Conservation (phyloP, 2,329 filamentous ascomycete genomes). For the Diaporthe caulivora region DNA sequence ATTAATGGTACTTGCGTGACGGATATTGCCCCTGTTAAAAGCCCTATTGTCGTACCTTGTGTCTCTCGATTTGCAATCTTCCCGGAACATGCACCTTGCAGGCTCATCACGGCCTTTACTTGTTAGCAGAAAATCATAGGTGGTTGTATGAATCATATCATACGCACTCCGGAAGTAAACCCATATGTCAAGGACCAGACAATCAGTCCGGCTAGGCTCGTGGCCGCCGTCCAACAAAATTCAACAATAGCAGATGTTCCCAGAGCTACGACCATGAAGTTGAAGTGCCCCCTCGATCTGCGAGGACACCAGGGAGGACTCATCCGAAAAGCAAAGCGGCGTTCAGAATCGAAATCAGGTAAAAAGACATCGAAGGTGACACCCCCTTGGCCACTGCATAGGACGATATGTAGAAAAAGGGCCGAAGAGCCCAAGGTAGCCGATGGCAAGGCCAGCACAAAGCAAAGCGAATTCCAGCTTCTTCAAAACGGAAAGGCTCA, state of each 20-base stretch:
- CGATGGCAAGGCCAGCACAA: slow-evolving; percentile 50
- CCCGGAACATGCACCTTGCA: slow-evolving; percentile 60
- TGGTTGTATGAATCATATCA: background rate
- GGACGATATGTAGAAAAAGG: slow-evolving; percentile 65
- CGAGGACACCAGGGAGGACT: slow-evolving; percentile 62
- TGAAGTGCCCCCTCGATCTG: slow-evolving; percentile 56
- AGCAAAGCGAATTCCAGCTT: slow-evolving; percentile 60
- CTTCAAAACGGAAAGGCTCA: slow-evolving; percentile 39
- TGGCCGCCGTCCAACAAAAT: slow-evolving; percentile 59
- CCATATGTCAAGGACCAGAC: slow-evolving; percentile 59
- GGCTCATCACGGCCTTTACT: slow-evolving; percentile 56
- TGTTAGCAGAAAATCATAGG: background rate
- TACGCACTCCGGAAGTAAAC: slow-evolving; percentile 58
- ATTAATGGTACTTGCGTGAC: slow-evolving; percentile 50
- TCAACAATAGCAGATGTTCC: slow-evolving; percentile 53
- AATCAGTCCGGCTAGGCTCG: slow-evolving; percentile 56
- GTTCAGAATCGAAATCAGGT: slow-evolving; percentile 70
- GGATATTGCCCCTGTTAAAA: slow-evolving; percentile 55
- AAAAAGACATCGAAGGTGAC: slow-evolving; percentile 55
- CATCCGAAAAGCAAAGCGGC: slow-evolving; percentile 64
- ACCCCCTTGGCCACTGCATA: slow-evolving; percentile 60
- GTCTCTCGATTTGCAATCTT: slow-evolving; percentile 53
- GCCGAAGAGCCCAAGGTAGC: slow-evolving; percentile 66
- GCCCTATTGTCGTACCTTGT: slow-evolving; percentile 57
- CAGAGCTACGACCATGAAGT: slow-evolving; percentile 55